A percentile compares a stretch with the other conserved stretches of the same genome.
phyloP scores from a whole-genome alignment of 2,329 filamentous ascomycete species.

The Endothia cerciana region DNA sequence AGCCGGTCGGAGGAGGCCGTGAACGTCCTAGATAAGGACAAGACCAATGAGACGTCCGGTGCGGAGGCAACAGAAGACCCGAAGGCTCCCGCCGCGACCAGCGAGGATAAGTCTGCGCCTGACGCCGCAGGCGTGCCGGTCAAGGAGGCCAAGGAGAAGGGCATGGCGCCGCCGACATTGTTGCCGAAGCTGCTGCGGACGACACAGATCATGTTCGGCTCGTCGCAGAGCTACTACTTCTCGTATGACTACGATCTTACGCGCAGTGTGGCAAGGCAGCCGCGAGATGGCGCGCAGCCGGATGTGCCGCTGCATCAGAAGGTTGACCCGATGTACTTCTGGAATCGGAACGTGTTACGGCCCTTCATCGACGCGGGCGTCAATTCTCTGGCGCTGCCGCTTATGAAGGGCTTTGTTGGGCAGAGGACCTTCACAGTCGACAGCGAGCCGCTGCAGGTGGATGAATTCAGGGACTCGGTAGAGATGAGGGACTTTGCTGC shows the following conservation, averaged over 20 bases:
- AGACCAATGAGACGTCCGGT: conserved; percentile 34
- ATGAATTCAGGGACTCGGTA: conserved; percentile 50
- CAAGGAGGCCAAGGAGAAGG: conserved; percentile 27
- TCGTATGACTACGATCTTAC: conserved; percentile 95
- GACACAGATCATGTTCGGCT: conserved; percentile 80
- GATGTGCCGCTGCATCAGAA: conserved; percentile 69
- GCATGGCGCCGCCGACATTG: conserved; percentile 44
- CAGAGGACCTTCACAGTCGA: conserved; percentile 81
- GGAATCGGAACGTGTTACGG: conserved; percentile 78
- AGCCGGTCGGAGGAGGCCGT: conserved; percentile 48
- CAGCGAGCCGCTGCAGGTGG: conserved; percentile 58
- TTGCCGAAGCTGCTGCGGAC: conserved; percentile 85
- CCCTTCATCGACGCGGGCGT: conserved; percentile 77
- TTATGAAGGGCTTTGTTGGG: conserved; percentile 94
- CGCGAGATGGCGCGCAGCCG: conserved; percentile 60
- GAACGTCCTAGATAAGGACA: conserved; percentile 45
- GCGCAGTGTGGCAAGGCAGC: conserved; percentile 55
- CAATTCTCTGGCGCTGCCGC: conserved; percentile 72
- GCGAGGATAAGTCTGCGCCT: conserved; percentile 17
- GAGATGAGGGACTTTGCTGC: conserved; percentile 42
- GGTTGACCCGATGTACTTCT: conserved; percentile 83
- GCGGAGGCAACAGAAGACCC: conserved; percentile 17
- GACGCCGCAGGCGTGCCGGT: conserved; percentile 29
- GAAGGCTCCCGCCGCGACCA: conserved; percentile 18
- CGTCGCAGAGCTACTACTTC: conserved; percentile 87